Base-by-base conservation (phyloP, 2,329 filamentous ascomycete genomes). In the Curvularia spicifera region DNA sequence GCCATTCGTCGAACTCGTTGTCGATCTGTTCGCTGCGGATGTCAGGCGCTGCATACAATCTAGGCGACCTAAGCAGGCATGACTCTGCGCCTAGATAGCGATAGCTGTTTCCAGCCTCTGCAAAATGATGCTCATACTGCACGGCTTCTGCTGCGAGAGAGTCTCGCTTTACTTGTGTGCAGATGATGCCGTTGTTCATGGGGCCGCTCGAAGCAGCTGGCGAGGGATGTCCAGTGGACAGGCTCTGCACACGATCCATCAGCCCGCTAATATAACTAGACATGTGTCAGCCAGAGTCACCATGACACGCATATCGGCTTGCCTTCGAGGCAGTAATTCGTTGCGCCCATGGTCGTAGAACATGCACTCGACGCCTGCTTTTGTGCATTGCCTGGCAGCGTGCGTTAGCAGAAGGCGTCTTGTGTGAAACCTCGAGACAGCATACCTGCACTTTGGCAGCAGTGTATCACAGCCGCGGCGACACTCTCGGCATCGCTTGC, bases 401-500 rank as follows among this genome's bases (percentile, higher is more conserved):
- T 26, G 13, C 12, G 53, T 63, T 51, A 65, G 66, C 53, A 39
- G 37, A 47, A 47, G 24, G 35, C 44, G n/a, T 24, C 26, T 45
- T 3, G 26, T 18, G 54, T 35, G 44, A 39, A 43, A 57, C 37
- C 35, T 35, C 39, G 47, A 22, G 52, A 39, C 39, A 28, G 43
- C 45, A 43, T 65, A 70, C 71, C 69, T 68, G 68, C 74, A 76
- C 52, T 71, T 74, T 49, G 74, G 74, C 24, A 76, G 68, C 40
- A 70, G 59, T n/a, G 72, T 73, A 61, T 76, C 72, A 65, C 73
- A 75, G 45, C 73, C 73, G 43, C 73, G 71, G 51, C 74, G 71
- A 56, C 72, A 74, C 31, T 76, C 71, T 33, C 74, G 68, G 62
- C 73, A 75, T 53, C 73, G 61, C 55, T 73, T 74, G 58, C 73